Base-by-base conservation (phyloP, 208 protist genomes). In the Zelonia costaricensis region DNA sequence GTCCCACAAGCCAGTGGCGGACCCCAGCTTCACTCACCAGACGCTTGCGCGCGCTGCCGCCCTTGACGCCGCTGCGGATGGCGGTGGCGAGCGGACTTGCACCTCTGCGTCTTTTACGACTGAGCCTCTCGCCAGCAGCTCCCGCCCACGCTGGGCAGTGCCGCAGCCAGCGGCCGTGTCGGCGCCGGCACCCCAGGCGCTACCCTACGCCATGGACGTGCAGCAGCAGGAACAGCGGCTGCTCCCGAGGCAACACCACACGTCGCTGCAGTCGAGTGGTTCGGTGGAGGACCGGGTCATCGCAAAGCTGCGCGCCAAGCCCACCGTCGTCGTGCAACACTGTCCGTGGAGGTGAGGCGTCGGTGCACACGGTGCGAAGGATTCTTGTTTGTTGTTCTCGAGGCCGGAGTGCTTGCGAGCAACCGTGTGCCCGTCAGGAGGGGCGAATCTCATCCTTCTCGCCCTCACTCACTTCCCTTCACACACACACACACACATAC, bases 201-300 rank as follows among this genome's bases (percentile, higher is more conserved):
- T 35, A 28, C 22, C 40, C 10, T 57, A 47, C 25, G 5, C 16
- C 30, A 62, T 54, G 36, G 63, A 62, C 40, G 46, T 57, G 20
- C 54, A 31, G 25, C 45, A 40, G 20, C 13, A 45, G 9, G 38
- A 58, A 8, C 53, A 47, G 39, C 54, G 36, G 18, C 39, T 47
- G 39, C 4, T 13, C 28, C 39, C 30, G 15, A 33, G 55, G 36
- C 61, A 43, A n/a, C 25, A 28, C 10, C 38, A 43, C 16, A n/a
- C n/a, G n/a, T n/a, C n/a, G n/a, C n/a, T n/a, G n/a, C n/a, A n/a
- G n/a, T n/a, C n/a, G n/a, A 23, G 28, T 31, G 39, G 33, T n/a
- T 48, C 44, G 5, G 47, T 72, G n/a, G 65, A 72, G 42, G 48
- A 65, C 28, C 65, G 44, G 5, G 58, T 72, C 16, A 15, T 65